Conservation (phyloP, 2,329 filamentous ascomycete species). For the Amesomyces nigricolor region DNA sequence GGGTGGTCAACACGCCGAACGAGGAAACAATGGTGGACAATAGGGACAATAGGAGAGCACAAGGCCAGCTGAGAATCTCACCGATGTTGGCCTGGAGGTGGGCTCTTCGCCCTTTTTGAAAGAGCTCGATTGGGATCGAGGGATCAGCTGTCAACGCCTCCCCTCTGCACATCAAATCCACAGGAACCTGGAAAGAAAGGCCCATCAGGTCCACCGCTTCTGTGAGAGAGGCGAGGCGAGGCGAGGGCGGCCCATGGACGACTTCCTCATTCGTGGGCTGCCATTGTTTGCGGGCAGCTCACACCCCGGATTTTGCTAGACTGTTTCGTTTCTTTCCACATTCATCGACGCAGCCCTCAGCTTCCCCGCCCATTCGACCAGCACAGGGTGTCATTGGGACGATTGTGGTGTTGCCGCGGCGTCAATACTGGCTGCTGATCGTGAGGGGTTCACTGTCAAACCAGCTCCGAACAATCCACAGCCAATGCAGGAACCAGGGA, state of each 20-base stretch:
- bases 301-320: neutral
- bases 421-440: neutral
- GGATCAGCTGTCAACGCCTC: conserved; percentile 1
- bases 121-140: neutral
- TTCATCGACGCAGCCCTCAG: neutral
- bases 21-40: conserved; percentile 12
- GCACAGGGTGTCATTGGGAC: conserved; percentile 5
- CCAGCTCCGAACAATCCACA: neutral
- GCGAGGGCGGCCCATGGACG: conserved; percentile 5
- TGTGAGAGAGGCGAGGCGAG: neutral
- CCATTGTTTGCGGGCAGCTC: conserved; percentile 1
- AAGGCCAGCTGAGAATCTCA: conserved; percentile 1
- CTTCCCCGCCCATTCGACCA: neutral
- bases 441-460: conserved; percentile 8
- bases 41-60: conserved; percentile 6
- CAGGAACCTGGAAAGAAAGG: neutral
- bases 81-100: neutral
- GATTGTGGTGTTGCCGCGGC: neutral
- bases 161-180: neutral
- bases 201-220: neutral
- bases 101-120: conserved; percentile 3
- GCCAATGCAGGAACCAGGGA: conserved; percentile 10
- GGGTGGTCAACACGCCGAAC: conserved; percentile 17
- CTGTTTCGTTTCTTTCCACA: conserved; percentile 6
- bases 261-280: neutral